Conservation (phyloP, 1,284 basidiomycete genomes). For the Lignosus rhinocerotis region DNA sequence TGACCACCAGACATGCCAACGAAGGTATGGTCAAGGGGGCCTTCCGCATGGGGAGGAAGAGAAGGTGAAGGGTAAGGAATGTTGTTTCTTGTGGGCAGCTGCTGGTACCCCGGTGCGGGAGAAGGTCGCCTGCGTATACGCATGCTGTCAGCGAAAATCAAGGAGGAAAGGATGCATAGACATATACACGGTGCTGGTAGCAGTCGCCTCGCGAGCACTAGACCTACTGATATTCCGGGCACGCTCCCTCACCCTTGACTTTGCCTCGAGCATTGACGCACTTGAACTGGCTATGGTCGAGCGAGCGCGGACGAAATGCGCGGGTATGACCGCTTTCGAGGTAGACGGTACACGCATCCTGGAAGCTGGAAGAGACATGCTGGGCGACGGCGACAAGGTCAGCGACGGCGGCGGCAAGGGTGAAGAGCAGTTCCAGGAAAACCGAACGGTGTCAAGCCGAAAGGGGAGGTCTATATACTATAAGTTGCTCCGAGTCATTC, state of each 20-base stretch:
- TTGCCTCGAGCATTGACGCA: slow-evolving; percentile 65
- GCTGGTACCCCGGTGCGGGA: slow-evolving; percentile 68
- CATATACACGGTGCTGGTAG: slow-evolving; percentile 57
- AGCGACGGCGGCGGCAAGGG: slow-evolving; percentile 8
- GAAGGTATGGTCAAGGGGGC: slow-evolving; percentile 75
- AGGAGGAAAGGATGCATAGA: neutral
- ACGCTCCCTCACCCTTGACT: slow-evolving; percentile 71
- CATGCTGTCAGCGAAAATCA: neutral
- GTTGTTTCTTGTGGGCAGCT: slow-evolving; percentile 56
- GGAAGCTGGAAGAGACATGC: slow-evolving; percentile 29
- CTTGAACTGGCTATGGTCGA: slow-evolving; percentile 45
- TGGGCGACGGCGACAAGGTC: slow-evolving; percentile 13
- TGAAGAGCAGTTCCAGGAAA: slow-evolving; percentile 15
- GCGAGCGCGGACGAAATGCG: slow-evolving; percentile 49
- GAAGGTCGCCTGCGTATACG: slow-evolving; percentile 54
- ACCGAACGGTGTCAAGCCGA: slow-evolving; percentile 5
- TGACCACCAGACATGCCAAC: slow-evolving; percentile 94
- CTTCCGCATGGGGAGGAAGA: slow-evolving; percentile 46
- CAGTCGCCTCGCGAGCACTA: slow-evolving; percentile 52
- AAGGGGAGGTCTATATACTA: slow-evolving; percentile 2
- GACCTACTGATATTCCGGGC: slow-evolving; percentile 68
- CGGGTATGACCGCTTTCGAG: slow-evolving; percentile 41
- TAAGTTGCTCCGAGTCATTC: slow-evolving; percentile 18
- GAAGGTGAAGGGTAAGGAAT: slow-evolving; percentile 43
- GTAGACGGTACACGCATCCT: slow-evolving; percentile 47